Conservation (phyloP, 1,284 basidiomycete species). For the Singerocomus inundabilis region DNA sequence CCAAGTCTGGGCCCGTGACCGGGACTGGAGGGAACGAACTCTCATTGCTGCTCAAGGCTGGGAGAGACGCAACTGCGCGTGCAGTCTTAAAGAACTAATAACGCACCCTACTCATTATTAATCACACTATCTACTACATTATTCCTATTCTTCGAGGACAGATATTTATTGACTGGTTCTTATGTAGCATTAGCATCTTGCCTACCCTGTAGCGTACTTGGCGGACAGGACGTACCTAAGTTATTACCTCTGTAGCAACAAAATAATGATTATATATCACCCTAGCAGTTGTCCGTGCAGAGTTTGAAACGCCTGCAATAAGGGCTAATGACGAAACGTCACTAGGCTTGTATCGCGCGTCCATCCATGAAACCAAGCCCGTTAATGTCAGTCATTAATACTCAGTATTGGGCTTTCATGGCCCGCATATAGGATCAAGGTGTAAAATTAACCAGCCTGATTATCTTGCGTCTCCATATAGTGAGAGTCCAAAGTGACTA, state of each 20-base stretch:
- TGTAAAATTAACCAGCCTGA: no score
- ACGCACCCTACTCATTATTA: constrained; percentile 13
- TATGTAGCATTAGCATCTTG: constrained; percentile 31
- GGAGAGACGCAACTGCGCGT: constrained; percentile 82
- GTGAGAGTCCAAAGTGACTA: not conserved
- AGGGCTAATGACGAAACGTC: no score
- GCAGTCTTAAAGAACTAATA: constrained; percentile 44
- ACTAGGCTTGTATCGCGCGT: no score
- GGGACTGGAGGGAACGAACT: constrained; percentile 91
- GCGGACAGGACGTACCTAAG: constrained; percentile 4
- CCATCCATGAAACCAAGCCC: no score
- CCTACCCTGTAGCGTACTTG: constrained; percentile 16
- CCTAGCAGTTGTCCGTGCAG: not conserved
- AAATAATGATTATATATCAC: not conserved
- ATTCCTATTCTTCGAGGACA: constrained; percentile 4
- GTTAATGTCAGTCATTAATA: no score
- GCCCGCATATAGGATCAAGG: no score
- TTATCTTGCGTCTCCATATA: no score
- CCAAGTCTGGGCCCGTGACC: constrained; percentile 48
- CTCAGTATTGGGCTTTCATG: no score
- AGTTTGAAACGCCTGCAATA: not conserved
- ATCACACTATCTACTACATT: constrained; percentile 5
- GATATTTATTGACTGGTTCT: constrained; percentile 30
- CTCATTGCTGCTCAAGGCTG: constrained; percentile 79
- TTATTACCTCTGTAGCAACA: constrained; percentile 24